These are phyloP conservation scores for Avena sativa DNA, from an alignment of 176 grass and related monocot genomes.

Conservation along the genomic window DNA sequence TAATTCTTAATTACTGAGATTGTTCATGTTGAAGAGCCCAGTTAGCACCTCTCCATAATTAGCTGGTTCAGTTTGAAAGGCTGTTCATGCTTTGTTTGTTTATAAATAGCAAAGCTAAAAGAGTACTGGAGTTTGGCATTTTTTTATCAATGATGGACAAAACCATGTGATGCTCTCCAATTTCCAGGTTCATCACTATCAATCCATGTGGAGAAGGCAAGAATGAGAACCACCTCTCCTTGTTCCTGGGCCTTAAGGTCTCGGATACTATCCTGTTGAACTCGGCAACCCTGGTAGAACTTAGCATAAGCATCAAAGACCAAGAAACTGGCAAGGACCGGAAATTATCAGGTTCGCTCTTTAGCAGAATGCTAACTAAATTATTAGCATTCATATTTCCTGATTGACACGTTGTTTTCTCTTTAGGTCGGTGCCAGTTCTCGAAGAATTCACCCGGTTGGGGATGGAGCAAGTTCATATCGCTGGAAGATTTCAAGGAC, in stretches of 20 bases:
- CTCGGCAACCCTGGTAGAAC: constrained; percentile 35
- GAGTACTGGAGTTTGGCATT: background rate
- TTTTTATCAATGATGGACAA: background rate
- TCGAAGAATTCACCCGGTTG: background rate
- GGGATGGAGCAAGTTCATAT: constrained; percentile 40
- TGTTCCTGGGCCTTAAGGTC: constrained; percentile 30
- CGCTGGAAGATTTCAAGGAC: constrained; percentile 40
- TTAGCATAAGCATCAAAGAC: constrained; percentile 35
- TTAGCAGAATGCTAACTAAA: background rate
- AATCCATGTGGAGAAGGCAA: background rate
- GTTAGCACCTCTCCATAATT: constrained; percentile 13
- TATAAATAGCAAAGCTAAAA: background rate
- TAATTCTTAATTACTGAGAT: background rate
- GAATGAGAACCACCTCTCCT: constrained; percentile 22
- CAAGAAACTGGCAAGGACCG: constrained; percentile 4
- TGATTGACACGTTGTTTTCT: background rate
- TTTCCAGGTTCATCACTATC: constrained; percentile 17
- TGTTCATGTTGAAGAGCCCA: constrained; percentile 9
- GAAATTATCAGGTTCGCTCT: constrained; percentile 22
- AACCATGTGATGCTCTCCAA: background rate
- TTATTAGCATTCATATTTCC: background rate
- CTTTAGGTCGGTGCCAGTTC: constrained; percentile 19
- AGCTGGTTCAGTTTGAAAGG: background rate
- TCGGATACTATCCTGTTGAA: background rate
- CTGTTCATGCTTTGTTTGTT: background rate